Conservation (phyloP, 495 filamentous ascomycete species). For the Xeromyces bisporus region DNA sequence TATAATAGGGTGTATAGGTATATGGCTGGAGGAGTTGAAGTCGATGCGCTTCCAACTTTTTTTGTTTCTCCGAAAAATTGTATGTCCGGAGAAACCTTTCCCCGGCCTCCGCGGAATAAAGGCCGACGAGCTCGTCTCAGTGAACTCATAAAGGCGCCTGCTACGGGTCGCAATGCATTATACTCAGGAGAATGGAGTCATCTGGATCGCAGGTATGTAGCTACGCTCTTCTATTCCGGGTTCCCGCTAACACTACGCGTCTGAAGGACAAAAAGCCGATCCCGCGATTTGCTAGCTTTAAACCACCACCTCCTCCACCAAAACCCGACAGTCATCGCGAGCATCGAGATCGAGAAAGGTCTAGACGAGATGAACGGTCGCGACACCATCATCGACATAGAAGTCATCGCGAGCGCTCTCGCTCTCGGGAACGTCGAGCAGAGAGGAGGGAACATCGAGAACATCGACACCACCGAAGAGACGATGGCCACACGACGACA, state of each 20-base stretch:
- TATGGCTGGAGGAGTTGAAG: neutral
- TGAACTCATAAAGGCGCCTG: neutral
- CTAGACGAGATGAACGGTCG: conserved; percentile 8
- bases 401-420: conserved; percentile 11
- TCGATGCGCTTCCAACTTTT: conserved; percentile 15
- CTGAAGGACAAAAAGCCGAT: conserved; percentile 26
- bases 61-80: conserved; percentile 9
- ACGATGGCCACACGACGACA: conserved; percentile 1
- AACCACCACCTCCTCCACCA: conserved; percentile 21
- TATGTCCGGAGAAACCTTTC: conserved; percentile 12
- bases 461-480: conserved; percentile 1
- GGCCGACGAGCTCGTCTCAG: neutral
- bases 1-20: neutral
- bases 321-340: conserved; percentile 9
- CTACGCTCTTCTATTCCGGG: too few species aligned
- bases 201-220: conserved; percentile 19
- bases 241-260: too few species aligned
- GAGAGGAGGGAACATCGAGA: conserved; percentile 6
- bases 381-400: conserved; percentile 12
- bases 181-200: conserved; percentile 21
- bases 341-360: conserved; percentile 7
- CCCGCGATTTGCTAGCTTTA: conserved; percentile 57
- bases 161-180: neutral
- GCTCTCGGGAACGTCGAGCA: conserved; percentile 12
- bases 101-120: conserved; percentile 2